phyloP scores from a whole-genome alignment of 108 stramenopile species.

The Nitzschia inconspicua region DNA sequence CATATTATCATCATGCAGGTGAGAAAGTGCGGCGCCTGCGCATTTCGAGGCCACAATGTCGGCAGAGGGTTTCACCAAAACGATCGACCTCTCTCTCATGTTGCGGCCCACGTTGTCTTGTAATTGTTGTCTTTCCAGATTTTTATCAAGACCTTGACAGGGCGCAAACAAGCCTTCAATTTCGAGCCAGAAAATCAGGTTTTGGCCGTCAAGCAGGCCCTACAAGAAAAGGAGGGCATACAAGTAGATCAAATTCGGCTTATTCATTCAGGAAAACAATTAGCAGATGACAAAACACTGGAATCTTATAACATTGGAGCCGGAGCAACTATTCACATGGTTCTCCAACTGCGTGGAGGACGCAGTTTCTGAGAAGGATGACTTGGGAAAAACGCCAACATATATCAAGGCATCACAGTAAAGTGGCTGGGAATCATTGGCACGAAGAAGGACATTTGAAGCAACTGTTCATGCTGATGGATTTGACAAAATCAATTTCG shows the following conservation, averaged over 20 bases:
- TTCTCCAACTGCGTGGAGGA: constrained; percentile 97
- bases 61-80: too few species aligned
- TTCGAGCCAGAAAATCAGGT: constrained; percentile 95
- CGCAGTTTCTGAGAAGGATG: background rate
- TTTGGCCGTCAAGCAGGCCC: constrained; percentile 91
- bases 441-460: too few species aligned
- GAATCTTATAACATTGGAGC: constrained; percentile 93
- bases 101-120: too few species aligned
- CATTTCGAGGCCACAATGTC: too few species aligned
- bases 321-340: constrained; percentile 99
- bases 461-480: too few species aligned
- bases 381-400: too few species aligned
- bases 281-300: constrained; percentile 91
- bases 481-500: too few species aligned
- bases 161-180: constrained; percentile 94
- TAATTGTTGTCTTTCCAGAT: constrained; percentile 49
- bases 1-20: too few species aligned
- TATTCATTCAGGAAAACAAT: constrained; percentile 96
- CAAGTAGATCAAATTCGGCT: constrained; percentile 98
- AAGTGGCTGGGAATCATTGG: too few species aligned
- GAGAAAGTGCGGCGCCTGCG: too few species aligned
- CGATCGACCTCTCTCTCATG: too few species aligned
- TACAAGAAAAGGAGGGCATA: constrained; percentile 99
- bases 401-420: too few species aligned
- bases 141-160: constrained; percentile 95